A percentile compares a stretch with the other conserved stretches of the same genome.
These are phyloP conservation scores for Nissolia schottii DNA, from an alignment of 306 rosid species.

Conservation along the genomic window DNA sequence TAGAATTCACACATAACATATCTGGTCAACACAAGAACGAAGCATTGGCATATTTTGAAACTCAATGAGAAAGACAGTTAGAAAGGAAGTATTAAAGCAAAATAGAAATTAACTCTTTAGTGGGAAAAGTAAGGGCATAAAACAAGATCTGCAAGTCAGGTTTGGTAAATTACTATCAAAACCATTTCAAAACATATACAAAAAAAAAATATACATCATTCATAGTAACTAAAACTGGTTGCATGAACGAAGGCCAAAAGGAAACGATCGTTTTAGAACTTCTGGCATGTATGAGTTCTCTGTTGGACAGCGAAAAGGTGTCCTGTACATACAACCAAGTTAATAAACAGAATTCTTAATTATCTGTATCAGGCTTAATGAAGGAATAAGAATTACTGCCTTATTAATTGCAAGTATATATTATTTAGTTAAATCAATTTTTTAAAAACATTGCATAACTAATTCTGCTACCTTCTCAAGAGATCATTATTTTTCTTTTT, in stretches of 20 bases:
- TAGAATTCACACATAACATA: neutral
- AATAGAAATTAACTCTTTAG: neutral
- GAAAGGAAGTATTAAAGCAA: neutral
- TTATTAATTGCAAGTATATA: slow-evolving; percentile 8
- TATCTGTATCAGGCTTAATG: slow-evolving; percentile 11
- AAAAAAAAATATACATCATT: slow-evolving; percentile 4
- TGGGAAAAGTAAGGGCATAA: neutral
- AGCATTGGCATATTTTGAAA: neutral
- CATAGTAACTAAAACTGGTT: neutral
- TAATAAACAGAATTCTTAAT: neutral
- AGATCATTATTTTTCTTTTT: neutral
- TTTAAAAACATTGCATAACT: neutral
- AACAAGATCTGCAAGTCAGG: neutral
- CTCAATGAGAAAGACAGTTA: neutral
- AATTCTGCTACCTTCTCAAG: slow-evolving; percentile 1
- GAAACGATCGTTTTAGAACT: slow-evolving; percentile 72
- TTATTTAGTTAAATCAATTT: neutral
- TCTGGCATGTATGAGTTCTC: slow-evolving; percentile 88
- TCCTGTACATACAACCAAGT: slow-evolving; percentile 41
- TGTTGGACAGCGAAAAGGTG: slow-evolving; percentile 64
- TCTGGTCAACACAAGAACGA: neutral
- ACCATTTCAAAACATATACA: slow-evolving; percentile 3
- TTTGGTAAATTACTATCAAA: neutral
- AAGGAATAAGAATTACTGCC: slow-evolving; percentile 4
- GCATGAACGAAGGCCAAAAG: slow-evolving; percentile 11